Conservation (phyloP, 371 early-diverging fungal genomes). For the Lichtheimia ornata region DNA sequence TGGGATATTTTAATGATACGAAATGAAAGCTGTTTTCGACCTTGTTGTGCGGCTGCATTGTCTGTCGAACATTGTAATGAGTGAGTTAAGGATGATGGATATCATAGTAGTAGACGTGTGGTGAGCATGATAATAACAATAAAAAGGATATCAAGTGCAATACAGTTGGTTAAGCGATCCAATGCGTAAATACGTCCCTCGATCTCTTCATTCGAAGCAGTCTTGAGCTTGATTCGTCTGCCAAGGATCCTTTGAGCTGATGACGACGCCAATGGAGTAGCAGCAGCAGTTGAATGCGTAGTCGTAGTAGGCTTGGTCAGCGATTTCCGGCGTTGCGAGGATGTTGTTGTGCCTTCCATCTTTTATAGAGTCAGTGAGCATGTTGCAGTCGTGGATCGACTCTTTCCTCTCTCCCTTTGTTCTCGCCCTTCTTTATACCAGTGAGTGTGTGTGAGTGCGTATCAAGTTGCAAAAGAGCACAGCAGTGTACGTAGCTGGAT, state of each 20-base stretch:
- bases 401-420: no score
- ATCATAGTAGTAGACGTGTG: no score
- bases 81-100: constrained; percentile 19
- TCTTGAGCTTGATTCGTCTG: constrained; percentile 55
- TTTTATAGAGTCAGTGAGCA: not conserved
- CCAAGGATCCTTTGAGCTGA: constrained; percentile 41
- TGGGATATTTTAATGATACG: constrained; percentile 63
- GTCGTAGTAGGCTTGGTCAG: constrained; percentile 7
- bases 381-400: no score
- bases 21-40: constrained; percentile 38
- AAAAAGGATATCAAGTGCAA: constrained; percentile 69
- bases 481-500: no score
- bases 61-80: constrained; percentile 20
- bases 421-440: no score
- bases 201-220: constrained; percentile 54
- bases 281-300: not conserved
- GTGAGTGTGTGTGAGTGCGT: no score
- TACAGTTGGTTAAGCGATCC: constrained; percentile 61
- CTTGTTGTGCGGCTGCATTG: constrained; percentile 11
- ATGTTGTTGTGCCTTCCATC: constrained; percentile 15
- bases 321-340: constrained; percentile 14
- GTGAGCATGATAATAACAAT: no score
- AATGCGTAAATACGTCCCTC: constrained; percentile 66
- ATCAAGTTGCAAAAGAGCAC: no score
- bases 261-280: constrained; percentile 10